Evolutionary conservation across 2,329 filamentous ascomycete species (phyloP).

Genomic region (Colletotrichum noveboracense): DNA sequence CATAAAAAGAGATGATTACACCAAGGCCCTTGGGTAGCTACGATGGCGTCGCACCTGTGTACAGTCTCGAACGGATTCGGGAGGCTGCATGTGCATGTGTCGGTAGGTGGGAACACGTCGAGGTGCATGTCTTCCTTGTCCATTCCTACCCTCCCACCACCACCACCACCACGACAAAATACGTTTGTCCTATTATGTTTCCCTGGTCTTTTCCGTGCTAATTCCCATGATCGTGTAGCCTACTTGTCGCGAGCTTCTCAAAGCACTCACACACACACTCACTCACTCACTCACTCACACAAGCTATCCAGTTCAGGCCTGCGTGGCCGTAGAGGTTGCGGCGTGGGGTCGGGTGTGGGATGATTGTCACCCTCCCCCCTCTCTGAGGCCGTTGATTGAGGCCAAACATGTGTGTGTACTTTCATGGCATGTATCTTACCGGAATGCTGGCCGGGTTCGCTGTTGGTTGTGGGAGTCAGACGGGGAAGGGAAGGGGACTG

Average conservation of each 20-base stretch:
- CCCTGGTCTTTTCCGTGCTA: background rate
- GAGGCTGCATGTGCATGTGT: background rate
- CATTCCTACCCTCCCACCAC: background rate
- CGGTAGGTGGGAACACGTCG: constrained; percentile 1
- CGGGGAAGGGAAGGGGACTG: background rate
- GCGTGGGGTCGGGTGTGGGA: background rate
- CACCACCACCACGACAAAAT: background rate
- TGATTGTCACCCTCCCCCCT: background rate
- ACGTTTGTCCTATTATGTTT: background rate
- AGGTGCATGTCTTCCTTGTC: background rate
- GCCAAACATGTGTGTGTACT: background rate
- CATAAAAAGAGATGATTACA: background rate
- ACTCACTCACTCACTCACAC: background rate
- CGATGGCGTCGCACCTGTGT: background rate
- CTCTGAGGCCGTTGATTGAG: background rate
- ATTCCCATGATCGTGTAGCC: background rate
- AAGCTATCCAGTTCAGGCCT: background rate
- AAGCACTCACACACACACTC: background rate
- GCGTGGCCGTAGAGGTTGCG: background rate
- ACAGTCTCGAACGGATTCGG: background rate
- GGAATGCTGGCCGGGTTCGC: background rate
- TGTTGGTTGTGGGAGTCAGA: background rate
- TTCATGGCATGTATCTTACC: background rate
- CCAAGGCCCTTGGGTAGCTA: background rate
- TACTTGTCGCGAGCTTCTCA: background rate